A percentile compares a stretch with the other conserved stretches of the same genome.
These are phyloP conservation scores for Populus nigra DNA, from an alignment of 345 rosid genomes.

Conservation along the genomic window DNA sequence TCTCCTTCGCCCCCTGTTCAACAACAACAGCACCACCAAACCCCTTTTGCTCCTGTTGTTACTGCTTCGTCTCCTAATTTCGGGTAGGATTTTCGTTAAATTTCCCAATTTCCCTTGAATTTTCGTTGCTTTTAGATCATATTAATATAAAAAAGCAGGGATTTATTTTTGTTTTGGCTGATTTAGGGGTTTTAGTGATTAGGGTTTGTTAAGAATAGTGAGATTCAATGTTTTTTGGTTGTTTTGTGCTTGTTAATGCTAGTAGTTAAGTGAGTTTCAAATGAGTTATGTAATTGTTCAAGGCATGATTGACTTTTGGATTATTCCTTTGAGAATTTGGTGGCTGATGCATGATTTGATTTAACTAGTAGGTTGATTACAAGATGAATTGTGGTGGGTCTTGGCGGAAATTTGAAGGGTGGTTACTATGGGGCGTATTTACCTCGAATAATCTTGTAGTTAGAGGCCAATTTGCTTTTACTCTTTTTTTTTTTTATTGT, in stretches of 20 bases:
- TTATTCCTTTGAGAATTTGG: not conserved
- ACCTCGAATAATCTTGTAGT: not conserved
- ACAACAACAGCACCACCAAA: slow-evolving; percentile 22
- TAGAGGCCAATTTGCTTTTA: not conserved
- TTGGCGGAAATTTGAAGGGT: not conserved
- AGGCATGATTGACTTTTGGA: not conserved
- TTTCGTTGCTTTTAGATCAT: not conserved
- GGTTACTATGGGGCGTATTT: not conserved
- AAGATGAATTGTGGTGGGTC: not conserved
- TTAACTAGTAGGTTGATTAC: not conserved
- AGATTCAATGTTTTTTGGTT: not conserved
- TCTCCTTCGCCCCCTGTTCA: not conserved
- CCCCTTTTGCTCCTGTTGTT: slow-evolving; percentile 2
- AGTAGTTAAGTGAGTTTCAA: not conserved
- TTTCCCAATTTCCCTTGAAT: not conserved
- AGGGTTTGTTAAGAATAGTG: not conserved
- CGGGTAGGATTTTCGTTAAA: slow-evolving; percentile 39
- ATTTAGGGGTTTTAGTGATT: not conserved
- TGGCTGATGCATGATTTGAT: not conserved
- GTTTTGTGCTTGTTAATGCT: not conserved
- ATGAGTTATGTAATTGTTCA: not conserved
- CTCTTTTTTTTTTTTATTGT: not conserved
- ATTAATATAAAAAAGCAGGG: not conserved
- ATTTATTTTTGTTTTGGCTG: not conserved
- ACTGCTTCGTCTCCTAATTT: slow-evolving; percentile 44